Base-by-base conservation (phyloP, 2,329 filamentous ascomycete species). In the Nothopassalora personata region DNA sequence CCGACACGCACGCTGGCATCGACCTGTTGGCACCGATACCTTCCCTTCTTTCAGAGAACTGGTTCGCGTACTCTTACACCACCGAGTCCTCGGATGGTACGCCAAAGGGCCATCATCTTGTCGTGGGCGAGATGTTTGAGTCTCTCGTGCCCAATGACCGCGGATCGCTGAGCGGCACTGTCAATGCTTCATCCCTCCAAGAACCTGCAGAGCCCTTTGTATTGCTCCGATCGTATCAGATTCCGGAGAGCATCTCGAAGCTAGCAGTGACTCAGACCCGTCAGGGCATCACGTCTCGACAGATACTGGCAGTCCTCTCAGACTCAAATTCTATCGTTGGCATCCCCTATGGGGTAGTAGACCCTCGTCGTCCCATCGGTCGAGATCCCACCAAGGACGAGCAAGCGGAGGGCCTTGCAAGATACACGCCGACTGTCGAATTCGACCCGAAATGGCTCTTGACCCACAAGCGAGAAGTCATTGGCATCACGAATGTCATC, bases 61-160 rank as follows among this genome's bases (percentile, higher is more conserved):
- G 93, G 91, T 92, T 95, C 70, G 83, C 87, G 6, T 97, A 96
- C 77, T 88, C 90, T 7, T 89, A 92, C 73, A 78, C 81, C 1
- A 67, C 75, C 7, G 83, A 86, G 61, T 77, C 80, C 27, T 69
- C 76, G 3, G 75, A 80, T n/a, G 74, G 78, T 4, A 65, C 72
- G 56, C 83, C 92, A 60, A 90, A 91, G 73, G 92, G 92, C 39
- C 90, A 96, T 73, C 90, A 96, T 68, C 81, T 97, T 7, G 83
- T 92, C 19, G 82, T 96, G 10, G 87, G 89, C 0, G 93, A 99
- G 70, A 83, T 99, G 36, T 97, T 92, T 75, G 94, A 97, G 73
- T 96, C 92, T 0, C 81, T 87, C 0, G 76, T 86, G 10, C 80
- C 90, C 23, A 94, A 99, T 71, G 89, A 96, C 74, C 88, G 94